Evolutionary conservation across 441 rosid genomes (phyloP).

Genomic region (Raphanus hybrid): DNA sequence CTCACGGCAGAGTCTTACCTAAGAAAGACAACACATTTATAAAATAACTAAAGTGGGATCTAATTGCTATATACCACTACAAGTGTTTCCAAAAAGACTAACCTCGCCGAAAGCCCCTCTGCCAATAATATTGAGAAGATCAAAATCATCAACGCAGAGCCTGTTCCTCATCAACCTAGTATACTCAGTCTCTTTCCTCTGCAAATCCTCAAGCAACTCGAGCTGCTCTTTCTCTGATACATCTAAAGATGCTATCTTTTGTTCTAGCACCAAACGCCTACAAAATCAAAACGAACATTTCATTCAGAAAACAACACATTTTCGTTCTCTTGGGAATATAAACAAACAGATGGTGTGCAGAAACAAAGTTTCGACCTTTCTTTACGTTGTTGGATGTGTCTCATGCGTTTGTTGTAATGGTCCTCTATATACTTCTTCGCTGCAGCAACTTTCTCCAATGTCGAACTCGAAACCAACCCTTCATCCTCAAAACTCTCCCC

Average conservation of each 20-base stretch:
- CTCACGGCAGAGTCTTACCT: conserved; percentile 91
- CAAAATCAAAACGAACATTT: conserved; percentile 28
- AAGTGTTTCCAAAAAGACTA: conserved; percentile 34
- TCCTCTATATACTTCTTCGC: conserved; percentile 92
- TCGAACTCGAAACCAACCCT: conserved; percentile 70
- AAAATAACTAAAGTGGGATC: not conserved
- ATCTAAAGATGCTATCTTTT: conserved; percentile 73
- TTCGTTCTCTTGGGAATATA: conserved; percentile 6
- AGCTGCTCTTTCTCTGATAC: conserved; percentile 79
- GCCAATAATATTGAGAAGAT: conserved; percentile 81
- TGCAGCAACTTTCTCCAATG: conserved; percentile 88
- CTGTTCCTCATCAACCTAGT: conserved; percentile 87
- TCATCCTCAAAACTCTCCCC: conserved; percentile 47
- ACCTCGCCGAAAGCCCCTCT: conserved; percentile 99
- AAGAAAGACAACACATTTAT: conserved; percentile 27
- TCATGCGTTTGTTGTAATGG: conserved; percentile 87
- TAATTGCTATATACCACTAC: not conserved
- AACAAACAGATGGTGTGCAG: conserved; percentile 18
- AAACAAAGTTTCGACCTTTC: conserved; percentile 53
- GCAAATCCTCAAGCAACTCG: conserved; percentile 80
- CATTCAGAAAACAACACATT: not conserved
- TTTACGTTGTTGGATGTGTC: conserved; percentile 81
- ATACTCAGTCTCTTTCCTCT: conserved; percentile 87
- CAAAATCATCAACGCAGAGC: conserved; percentile 90
- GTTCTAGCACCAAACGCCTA: conserved; percentile 80